These are phyloP conservation scores for Geum urbanum DNA, from an alignment of 306 rosid species.

Conservation along the genomic window DNA sequence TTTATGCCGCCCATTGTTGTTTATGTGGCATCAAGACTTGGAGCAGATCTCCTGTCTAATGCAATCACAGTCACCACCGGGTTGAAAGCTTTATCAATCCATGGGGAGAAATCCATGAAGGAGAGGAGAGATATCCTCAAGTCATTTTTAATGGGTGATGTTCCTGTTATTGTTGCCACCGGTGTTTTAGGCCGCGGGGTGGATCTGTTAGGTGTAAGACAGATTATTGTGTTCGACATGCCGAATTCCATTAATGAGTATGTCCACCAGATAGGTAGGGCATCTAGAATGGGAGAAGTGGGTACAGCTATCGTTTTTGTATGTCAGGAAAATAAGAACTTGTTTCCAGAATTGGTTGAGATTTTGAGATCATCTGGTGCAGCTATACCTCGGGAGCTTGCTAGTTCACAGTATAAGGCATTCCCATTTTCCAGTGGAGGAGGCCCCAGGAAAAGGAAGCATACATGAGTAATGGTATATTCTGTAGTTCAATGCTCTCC, in stretches of 20 bases:
- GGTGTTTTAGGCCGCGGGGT: constrained; percentile 84
- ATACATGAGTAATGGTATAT: background rate
- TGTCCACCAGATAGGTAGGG: constrained; percentile 84
- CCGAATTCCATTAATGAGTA: constrained; percentile 78
- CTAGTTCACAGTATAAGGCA: constrained; percentile 36
- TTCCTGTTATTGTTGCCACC: constrained; percentile 74
- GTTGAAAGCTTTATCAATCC: constrained; percentile 59
- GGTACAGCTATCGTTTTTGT: constrained; percentile 70
- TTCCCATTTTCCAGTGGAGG: constrained; percentile 33
- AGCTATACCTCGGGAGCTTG: constrained; percentile 64
- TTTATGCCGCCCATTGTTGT: constrained; percentile 73
- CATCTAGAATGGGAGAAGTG: constrained; percentile 84
- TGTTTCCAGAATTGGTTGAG: constrained; percentile 53
- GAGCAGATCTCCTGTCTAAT: constrained; percentile 78
- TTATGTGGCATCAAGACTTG: constrained; percentile 69
- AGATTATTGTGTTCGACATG: constrained; percentile 77
- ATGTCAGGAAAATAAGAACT: constrained; percentile 58
- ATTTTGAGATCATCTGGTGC: constrained; percentile 61
- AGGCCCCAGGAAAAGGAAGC: constrained; percentile 40
- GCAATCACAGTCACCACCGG: constrained; percentile 67
- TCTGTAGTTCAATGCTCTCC: background rate
- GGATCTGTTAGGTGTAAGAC: constrained; percentile 72
- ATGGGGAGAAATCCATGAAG: constrained; percentile 80
- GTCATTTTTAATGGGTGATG: constrained; percentile 60
- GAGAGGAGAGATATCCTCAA: constrained; percentile 80